Evolutionary conservation across 1,284 basidiomycete genomes (phyloP).

Genomic region (Trametes polyzona): DNA sequence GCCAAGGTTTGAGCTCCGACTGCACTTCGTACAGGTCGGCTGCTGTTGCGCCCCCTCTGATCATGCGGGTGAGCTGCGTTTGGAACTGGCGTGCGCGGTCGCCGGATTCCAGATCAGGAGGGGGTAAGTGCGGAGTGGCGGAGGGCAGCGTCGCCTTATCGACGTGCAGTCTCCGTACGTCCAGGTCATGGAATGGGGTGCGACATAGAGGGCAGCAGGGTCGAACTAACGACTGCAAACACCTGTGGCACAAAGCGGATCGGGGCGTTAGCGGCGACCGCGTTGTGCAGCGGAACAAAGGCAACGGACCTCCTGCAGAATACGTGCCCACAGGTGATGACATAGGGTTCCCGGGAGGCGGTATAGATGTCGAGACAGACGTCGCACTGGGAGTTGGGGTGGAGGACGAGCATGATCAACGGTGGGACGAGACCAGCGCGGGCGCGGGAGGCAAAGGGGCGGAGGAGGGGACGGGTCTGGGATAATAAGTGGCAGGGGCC

Average conservation of each 20-base stretch:
- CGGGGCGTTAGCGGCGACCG: neutral
- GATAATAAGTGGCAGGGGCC: slow-evolving; percentile 36
- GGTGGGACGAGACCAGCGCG: slow-evolving; percentile 29
- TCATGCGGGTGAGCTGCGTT: slow-evolving; percentile 41
- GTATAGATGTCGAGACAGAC: slow-evolving; percentile 51
- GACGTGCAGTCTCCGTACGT: slow-evolving; percentile 33
- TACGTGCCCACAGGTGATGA: slow-evolving; percentile 49
- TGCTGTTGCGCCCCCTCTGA: slow-evolving; percentile 40
- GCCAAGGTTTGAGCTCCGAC: slow-evolving; percentile 41
- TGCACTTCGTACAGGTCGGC: slow-evolving; percentile 41
- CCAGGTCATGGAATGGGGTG: slow-evolving; percentile 22
- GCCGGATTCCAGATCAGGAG: slow-evolving; percentile 29
- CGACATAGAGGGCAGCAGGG: slow-evolving; percentile 36
- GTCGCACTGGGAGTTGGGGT: slow-evolving; percentile 49
- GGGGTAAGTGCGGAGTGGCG: slow-evolving; percentile 21
- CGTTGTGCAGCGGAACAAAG: slow-evolving; percentile 7
- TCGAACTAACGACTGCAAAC: slow-evolving; percentile 30
- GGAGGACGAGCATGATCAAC: slow-evolving; percentile 48
- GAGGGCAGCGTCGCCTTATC: slow-evolving; percentile 29
- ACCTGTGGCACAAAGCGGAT: slow-evolving; percentile 23
- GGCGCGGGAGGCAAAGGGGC: slow-evolving; percentile 29
- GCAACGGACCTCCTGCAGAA: slow-evolving; percentile 40
- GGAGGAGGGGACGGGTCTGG: slow-evolving; percentile 16
- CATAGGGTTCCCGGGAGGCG: slow-evolving; percentile 41
- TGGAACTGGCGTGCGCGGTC: slow-evolving; percentile 37